Evolutionary conservation across 1,284 basidiomycete genomes (phyloP).

Genomic region (Xanthoconium separans): DNA sequence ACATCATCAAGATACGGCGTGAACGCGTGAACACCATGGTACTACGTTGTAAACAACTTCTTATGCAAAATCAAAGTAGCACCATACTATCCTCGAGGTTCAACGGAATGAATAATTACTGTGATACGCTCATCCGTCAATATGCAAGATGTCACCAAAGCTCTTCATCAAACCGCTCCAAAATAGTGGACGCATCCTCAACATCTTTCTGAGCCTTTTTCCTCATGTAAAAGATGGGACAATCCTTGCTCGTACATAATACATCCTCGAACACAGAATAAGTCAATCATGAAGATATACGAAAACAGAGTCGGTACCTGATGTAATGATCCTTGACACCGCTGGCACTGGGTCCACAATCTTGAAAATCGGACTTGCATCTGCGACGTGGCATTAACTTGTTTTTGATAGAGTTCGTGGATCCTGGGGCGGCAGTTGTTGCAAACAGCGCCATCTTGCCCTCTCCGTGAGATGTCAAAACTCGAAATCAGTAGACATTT

Average conservation of each 20-base stretch:
- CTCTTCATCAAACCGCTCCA: conserved; percentile 83
- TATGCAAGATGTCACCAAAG: conserved; percentile 45
- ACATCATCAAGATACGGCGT: no score
- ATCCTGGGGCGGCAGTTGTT: conserved; percentile 85
- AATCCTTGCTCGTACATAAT: conserved; percentile 94
- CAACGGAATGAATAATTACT: no score
- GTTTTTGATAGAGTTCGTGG: conserved; percentile 90
- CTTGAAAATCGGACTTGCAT: conserved; percentile 89
- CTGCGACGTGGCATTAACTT: conserved; percentile 71
- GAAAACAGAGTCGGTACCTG: conserved; percentile 53
- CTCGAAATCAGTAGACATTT: not conserved
- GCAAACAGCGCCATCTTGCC: conserved; percentile 84
- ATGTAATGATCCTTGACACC: conserved; percentile 94
- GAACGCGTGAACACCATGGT: no score
- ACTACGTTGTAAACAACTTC: no score
- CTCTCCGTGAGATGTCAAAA: conserved; percentile 8
- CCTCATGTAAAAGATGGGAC: conserved; percentile 97
- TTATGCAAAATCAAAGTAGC: no score
- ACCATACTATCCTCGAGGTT: no score
- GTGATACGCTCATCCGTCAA: no score
- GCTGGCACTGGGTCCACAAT: conserved; percentile 95
- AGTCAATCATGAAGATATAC: not conserved
- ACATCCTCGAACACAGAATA: conserved; percentile 66
- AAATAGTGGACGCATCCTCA: conserved; percentile 70
- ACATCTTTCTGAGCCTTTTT: conserved; percentile 97